These are phyloP conservation scores for Multifurca ochricompacta DNA, from an alignment of 768 basidiomycete species.

Conservation along the genomic window DNA sequence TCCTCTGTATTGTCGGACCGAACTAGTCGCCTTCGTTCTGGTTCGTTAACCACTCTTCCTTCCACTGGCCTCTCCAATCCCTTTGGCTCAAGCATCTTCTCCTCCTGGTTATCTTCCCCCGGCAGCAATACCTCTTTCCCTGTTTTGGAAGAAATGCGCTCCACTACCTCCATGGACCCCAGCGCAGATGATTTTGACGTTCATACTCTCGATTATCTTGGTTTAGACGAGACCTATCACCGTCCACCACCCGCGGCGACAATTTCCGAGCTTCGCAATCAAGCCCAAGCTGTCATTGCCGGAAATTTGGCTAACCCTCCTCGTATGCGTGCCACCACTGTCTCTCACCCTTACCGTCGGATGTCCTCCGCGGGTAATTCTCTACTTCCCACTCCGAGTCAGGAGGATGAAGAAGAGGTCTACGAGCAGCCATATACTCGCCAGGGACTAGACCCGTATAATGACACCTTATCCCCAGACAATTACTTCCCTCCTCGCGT, in stretches of 20 bases:
- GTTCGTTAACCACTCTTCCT: constrained; percentile 81
- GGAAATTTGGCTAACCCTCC: constrained; percentile 74
- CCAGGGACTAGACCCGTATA: constrained; percentile 55
- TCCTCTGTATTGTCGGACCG: constrained; percentile 49
- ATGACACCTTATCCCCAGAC: constrained; percentile 46
- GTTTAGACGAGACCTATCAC: constrained; percentile 68
- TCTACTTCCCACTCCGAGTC: constrained; percentile 51
- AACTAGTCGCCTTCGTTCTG: constrained; percentile 83
- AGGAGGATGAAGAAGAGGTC: constrained; percentile 69
- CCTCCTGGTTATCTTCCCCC: constrained; percentile 73
- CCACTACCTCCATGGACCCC: constrained; percentile 71
- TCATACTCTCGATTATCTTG: constrained; percentile 94
- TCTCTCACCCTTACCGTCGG: constrained; percentile 84
- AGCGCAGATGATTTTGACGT: constrained; percentile 84
- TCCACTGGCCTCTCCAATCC: constrained; percentile 66
- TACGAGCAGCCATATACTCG: constrained; percentile 54
- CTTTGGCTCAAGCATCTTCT: constrained; percentile 84
- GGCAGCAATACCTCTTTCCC: constrained; percentile 49
- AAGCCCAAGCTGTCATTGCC: constrained; percentile 85
- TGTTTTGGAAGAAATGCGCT: constrained; percentile 73
- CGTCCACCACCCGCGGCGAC: constrained; percentile 80
- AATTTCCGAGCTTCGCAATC: constrained; percentile 79
- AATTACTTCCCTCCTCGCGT: constrained; percentile 45
- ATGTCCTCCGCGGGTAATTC: constrained; percentile 53
- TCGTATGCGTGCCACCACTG: constrained; percentile 81